These are phyloP conservation scores for Entomortierella parvispora DNA, from an alignment of 192 early-diverging fungal genomes.

Conservation along the genomic window DNA sequence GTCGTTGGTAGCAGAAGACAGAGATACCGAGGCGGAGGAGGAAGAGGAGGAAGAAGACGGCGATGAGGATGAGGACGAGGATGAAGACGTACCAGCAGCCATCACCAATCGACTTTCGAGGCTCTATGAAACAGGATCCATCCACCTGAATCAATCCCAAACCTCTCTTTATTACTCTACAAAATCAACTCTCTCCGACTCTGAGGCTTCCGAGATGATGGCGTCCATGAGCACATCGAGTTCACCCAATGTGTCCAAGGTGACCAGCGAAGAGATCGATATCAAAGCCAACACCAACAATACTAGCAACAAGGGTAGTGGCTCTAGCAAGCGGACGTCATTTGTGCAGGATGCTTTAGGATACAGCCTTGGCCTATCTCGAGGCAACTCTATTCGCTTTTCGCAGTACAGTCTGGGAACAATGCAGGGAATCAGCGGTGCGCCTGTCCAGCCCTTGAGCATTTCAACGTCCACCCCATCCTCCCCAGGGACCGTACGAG, in stretches of 20 bases:
- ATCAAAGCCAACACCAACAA: too few relatives aligned
- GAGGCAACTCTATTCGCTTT: slow-evolving; percentile 30
- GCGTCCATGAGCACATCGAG: not conserved
- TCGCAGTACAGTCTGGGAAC: slow-evolving; percentile 36
- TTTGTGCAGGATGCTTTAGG: slow-evolving; percentile 29
- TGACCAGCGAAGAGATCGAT: not conserved
- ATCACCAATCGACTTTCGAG: slow-evolving; percentile 38
- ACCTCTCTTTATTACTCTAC: slow-evolving; percentile 44
- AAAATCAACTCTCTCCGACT: slow-evolving; percentile 31
- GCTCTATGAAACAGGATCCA: slow-evolving; percentile 33
- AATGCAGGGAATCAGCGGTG: slow-evolving; percentile 1
- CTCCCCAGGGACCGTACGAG: slow-evolving; percentile 11
- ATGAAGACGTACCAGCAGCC: slow-evolving; percentile 23
- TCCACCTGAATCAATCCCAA: slow-evolving; percentile 40
- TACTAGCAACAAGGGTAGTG: too few relatives aligned
- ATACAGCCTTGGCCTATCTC: slow-evolving; percentile 29
- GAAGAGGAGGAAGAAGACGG: slow-evolving; percentile 29
- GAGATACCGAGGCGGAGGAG: not conserved
- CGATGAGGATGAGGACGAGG: slow-evolving; percentile 31
- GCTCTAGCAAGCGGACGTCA: slow-evolving; percentile 22
- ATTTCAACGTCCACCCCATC: slow-evolving; percentile 7
- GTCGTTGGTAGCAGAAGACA: not conserved
- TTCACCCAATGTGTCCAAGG: too few relatives aligned
- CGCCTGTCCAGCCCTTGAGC: slow-evolving; percentile 3
- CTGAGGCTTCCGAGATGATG: slow-evolving; percentile 19